Base-by-base conservation (phyloP, 1,284 basidiomycete genomes). In the Ceratobasidium sp. region DNA sequence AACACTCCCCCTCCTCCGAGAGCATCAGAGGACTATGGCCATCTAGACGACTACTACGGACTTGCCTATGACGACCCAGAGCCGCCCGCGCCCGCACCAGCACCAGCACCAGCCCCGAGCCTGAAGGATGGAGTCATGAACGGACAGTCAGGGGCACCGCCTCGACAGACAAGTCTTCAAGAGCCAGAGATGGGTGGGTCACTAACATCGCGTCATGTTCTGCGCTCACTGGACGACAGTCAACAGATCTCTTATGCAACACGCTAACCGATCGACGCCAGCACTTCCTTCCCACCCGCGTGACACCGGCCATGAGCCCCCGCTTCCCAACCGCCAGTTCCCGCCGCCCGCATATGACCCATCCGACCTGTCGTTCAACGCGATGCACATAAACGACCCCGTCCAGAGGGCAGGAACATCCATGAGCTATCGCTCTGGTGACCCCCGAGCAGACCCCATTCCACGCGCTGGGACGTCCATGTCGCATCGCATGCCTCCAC, bases 391-490 rank as follows among this genome's bases (percentile, higher is more conserved):
- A 70, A 77, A 76, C 68, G 83, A 84, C 70, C 82, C 82, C 50
- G 76, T 82, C 31, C 80, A 81, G 52, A 81, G 84, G 32, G 79
- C 82, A 20, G 80, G 82, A 32, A 85, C 85, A 20, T 82, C 84
- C 15, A 83, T 85, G 82, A 86, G 85, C 25, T 77, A 81, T 72
- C 79, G 78, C 55, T 78, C 82, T 22, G 72, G 76, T 72, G 68
- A 70, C 57, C 25, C 74, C 70, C 35, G 74, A 72, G 72, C 42
- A 70, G 75, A 57, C 74, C 76, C 29, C 73, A 75, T 17, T 75
- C 77, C 42, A 10, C 60, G 53, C 35, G 12, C 62, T 29, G 69
- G 52, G 17, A 55, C 57, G 27, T 43, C 68, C 31, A 58, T 62
- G 57, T 58, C 68, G 17, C 62, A 68, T 43, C 38, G 67, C 17